Conservation (phyloP, 805 yeast genomes). For the Zygoascus ofunaensis region DNA sequence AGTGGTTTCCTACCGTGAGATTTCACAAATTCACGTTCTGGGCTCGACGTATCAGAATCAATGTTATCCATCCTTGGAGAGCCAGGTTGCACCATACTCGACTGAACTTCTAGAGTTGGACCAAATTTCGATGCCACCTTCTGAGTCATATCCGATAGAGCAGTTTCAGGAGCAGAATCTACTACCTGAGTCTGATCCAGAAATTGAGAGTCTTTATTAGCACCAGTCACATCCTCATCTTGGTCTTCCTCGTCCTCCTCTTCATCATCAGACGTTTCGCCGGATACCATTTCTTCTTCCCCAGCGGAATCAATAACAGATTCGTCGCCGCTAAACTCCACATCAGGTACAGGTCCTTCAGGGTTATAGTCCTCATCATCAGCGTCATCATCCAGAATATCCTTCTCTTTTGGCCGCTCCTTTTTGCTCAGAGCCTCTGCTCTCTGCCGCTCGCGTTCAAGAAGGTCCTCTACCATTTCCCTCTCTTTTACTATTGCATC, state of each 20-base stretch:
- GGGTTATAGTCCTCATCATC: constrained; percentile 9
- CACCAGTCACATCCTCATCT: constrained; percentile 5
- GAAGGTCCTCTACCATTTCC: constrained; percentile 16
- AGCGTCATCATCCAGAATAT: constrained; percentile 10
- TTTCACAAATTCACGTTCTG: neutral
- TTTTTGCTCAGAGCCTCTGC: constrained; percentile 15
- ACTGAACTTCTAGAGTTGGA: constrained; percentile 2
- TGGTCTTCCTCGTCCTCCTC: constrained; percentile 10
- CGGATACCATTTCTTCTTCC: constrained; percentile 4
- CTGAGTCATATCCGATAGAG: too few species aligned
- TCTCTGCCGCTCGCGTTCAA: constrained; percentile 16
- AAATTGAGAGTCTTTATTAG: constrained; percentile 6
- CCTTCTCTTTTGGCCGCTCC: constrained; percentile 13
- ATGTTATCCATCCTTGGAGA: constrained; percentile 3
- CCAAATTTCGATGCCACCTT: neutral
- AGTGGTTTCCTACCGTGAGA: neutral
- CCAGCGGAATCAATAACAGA: constrained; percentile 3
- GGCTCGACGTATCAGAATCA: constrained; percentile 1
- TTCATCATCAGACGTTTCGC: constrained; percentile 5
- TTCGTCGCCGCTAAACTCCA: constrained; percentile 5
- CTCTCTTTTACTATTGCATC: constrained; percentile 14
- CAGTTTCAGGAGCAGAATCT: constrained; percentile 3
- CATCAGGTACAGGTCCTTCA: constrained; percentile 4
- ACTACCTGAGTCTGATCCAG: constrained; percentile 1
- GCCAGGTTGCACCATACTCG: constrained; percentile 1